These are phyloP conservation scores for Iris pallida DNA, from an alignment of 116 monocot species.

Conservation along the genomic window DNA sequence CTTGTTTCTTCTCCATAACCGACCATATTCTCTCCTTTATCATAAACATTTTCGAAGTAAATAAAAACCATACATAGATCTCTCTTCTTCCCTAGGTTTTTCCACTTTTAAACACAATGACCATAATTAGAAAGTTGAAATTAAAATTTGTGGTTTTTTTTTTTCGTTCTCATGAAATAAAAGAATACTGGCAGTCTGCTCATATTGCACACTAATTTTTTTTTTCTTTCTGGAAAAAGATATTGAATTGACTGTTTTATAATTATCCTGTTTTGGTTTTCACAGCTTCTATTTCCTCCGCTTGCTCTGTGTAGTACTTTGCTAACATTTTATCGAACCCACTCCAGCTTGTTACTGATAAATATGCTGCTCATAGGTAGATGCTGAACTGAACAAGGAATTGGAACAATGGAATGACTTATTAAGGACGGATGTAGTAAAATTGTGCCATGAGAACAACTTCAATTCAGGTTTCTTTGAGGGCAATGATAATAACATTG, in stretches of 20 bases:
- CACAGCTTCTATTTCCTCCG: too few species aligned
- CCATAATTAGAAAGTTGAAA: neutral
- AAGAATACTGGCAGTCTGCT: too few species aligned
- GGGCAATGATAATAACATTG: constrained; percentile 54
- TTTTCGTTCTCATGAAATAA: neutral
- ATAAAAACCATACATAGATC: too few species aligned
- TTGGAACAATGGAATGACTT: constrained; percentile 89
- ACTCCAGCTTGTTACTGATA: neutral
- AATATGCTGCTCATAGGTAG: constrained; percentile 32
- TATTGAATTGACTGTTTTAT: too few species aligned
- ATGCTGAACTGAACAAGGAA: constrained; percentile 70
- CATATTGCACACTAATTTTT: too few species aligned
- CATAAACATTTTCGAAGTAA: too few species aligned
- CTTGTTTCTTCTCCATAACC: too few species aligned
- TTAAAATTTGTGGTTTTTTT: neutral
- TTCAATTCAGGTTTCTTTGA: constrained; percentile 89
- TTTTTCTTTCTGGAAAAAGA: too few species aligned
- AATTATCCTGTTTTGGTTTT: too few species aligned
- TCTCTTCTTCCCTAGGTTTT: too few species aligned
- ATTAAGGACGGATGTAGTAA: constrained; percentile 61
- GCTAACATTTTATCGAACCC: neutral
- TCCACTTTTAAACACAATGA: too few species aligned
- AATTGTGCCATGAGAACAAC: constrained; percentile 79
- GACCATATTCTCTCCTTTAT: too few species aligned
- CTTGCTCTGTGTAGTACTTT: neutral